Conservation (phyloP, 2,329 filamentous ascomycete genomes). For the Phoma sp. region DNA sequence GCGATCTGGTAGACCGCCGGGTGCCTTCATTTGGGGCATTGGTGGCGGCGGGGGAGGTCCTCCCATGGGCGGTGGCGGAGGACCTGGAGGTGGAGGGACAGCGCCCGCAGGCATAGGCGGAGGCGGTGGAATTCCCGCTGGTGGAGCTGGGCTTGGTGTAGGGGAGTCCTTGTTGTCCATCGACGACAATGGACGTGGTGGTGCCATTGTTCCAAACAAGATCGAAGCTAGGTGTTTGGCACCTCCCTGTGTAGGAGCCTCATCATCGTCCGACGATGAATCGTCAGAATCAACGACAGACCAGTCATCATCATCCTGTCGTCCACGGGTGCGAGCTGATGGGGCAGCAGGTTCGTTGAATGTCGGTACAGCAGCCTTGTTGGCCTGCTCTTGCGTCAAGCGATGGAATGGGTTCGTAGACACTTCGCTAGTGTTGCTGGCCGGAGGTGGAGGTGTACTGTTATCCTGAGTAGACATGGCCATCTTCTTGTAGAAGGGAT, state of each 20-base stretch:
- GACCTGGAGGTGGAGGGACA: slow-evolving; percentile 57
- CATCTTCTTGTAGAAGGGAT: slow-evolving; percentile 93
- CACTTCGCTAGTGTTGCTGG: slow-evolving; percentile 56
- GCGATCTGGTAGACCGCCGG: slow-evolving; percentile 47
- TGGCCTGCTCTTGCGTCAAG: slow-evolving; percentile 70
- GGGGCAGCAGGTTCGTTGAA: slow-evolving; percentile 58
- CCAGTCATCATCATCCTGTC: slow-evolving; percentile 79
- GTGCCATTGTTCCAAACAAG: slow-evolving; percentile 95
- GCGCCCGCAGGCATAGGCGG: slow-evolving; percentile 57
- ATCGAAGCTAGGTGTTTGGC: slow-evolving; percentile 94
- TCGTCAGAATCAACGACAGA: slow-evolving; percentile 78
- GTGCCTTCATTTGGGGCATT: slow-evolving; percentile 53
- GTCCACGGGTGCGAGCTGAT: slow-evolving; percentile 61
- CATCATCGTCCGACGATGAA: slow-evolving; percentile 71
- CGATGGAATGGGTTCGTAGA: slow-evolving; percentile 95
- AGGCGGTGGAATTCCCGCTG: slow-evolving; percentile 58
- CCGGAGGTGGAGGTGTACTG: slow-evolving; percentile 50
- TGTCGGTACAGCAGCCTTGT: slow-evolving; percentile 51
- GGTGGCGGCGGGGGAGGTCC: slow-evolving; percentile 47
- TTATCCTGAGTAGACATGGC: slow-evolving; percentile 69
- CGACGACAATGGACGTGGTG: slow-evolving; percentile 85
- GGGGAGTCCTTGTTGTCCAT: slow-evolving; percentile 71
- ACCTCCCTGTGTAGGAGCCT: slow-evolving; percentile 80
- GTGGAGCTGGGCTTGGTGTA: slow-evolving; percentile 51
- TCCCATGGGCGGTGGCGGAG: slow-evolving; percentile 55